Evolutionary conservation across 2,329 filamentous ascomycete species (phyloP).

Genomic region (Claviceps sp.): DNA sequence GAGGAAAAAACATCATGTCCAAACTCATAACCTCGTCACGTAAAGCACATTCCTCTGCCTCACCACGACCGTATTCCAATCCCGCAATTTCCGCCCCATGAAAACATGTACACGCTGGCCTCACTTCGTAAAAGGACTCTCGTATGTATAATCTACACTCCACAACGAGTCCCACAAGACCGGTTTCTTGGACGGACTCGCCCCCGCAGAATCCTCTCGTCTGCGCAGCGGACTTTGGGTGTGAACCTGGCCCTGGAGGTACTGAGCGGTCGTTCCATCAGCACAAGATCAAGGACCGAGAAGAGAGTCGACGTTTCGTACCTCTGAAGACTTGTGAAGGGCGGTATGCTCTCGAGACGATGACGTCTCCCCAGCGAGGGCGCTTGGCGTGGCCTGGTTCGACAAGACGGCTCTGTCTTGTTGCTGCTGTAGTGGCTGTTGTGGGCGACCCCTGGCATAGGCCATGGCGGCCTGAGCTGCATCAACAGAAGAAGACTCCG

Average conservation of each 20-base stretch:
- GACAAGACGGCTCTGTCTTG: not conserved
- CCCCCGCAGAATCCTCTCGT: conserved; percentile 24
- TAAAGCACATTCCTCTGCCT: too few relatives aligned
- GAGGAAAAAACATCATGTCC: too few relatives aligned
- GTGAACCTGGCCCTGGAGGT: conserved; percentile 8
- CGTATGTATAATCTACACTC: conserved; percentile 45
- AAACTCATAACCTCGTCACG: too few relatives aligned
- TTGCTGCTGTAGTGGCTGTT: not conserved
- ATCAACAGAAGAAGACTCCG: conserved; percentile 6
- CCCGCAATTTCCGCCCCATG: too few relatives aligned
- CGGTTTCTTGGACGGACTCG: conserved; percentile 33
- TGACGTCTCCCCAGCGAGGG: conserved; percentile 13
- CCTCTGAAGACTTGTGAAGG: conserved; percentile 27
- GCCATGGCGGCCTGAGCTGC: not conserved
- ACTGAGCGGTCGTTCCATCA: conserved; percentile 1
- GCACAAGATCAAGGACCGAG: conserved; percentile 28
- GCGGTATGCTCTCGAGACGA: conserved; percentile 8
- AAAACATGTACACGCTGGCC: not conserved
- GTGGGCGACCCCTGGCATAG: not conserved
- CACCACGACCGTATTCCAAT: too few relatives aligned
- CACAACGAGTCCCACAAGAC: conserved; percentile 50
- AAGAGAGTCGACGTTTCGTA: conserved; percentile 40
- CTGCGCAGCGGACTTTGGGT: conserved; percentile 19
- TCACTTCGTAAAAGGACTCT: conserved; percentile 23
- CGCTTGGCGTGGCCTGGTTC: conserved; percentile 4